Base-by-base conservation (phyloP, 176 grass and related monocot species). In the Coix lacrymajobi region DNA sequence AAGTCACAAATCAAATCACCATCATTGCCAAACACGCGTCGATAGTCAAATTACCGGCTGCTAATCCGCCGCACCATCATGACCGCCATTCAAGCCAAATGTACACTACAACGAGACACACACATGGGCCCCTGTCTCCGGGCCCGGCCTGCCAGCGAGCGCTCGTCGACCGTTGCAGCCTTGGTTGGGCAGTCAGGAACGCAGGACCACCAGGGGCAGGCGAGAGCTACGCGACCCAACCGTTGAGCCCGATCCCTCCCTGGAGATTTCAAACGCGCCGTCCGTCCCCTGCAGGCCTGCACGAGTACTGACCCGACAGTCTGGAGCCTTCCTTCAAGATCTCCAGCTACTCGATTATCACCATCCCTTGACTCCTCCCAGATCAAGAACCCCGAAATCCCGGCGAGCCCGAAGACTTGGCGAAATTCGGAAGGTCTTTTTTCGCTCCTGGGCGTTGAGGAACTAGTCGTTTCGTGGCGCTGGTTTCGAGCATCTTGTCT, bases 161-260 rank as follows among this genome's bases (percentile, higher is more conserved):
- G 44, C 33, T 37, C 80, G 54, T 30, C 86, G 92, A 84, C 83
- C 89, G 89, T 92, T 94, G 67, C 26, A 10, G 32, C 75, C 19
- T n/a, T n/a, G n/a, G n/a, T n/a, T 76, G 52, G 41, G 49, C 33
- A 29, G n/a, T n/a, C n/a, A n/a, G n/a, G n/a, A n/a, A n/a, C n/a
- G 19, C 17, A 9, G 33, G 16, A 12, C 14, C 54, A 12, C n/a
- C 12, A 38, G 11, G 9, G 11, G n/a, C 13, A 69, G 3, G 36
- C n/a, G 38, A 81, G 69, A 65, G 38, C n/a, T 26, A 22, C 52
- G 30, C n/a, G 11, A 62, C 62, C 81, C 82, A 88, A 88, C 91
- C 88, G 88, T 94, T 91, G 49, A 68, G 49, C 30, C 60, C 40
- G 54, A 84, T 88, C 85, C 83, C 86, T 88, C 81, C 73, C 43